phyloP scores from a whole-genome alignment of 192 early-diverging fungal genomes.

The Linnemannia zychae region DNA sequence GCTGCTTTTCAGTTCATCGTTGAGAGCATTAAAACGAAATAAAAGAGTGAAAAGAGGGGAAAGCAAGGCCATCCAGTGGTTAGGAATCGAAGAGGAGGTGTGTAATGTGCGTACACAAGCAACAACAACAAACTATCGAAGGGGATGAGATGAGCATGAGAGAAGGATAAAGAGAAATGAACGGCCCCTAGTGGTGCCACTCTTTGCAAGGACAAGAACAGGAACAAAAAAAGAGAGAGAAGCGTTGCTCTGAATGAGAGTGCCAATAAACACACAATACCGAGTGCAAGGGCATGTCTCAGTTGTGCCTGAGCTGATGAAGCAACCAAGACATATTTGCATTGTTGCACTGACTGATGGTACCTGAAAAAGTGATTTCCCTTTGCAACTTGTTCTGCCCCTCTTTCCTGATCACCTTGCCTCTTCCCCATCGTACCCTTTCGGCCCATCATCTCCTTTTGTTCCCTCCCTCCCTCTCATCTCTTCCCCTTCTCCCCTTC shows the following conservation, averaged over 20 bases:
- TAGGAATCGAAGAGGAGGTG: background rate
- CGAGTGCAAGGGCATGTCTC: slow-evolving; percentile 6
- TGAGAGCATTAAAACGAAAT: background rate
- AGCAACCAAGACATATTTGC: background rate
- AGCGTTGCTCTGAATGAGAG: background rate
- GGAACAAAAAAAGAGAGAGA: background rate
- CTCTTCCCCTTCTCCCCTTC: background rate
- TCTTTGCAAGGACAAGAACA: too few species aligned
- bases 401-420: background rate
- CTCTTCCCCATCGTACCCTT: background rate
- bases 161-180: background rate
- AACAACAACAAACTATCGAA: background rate
- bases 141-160: background rate
- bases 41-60: too few species aligned
- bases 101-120: background rate
- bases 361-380: background rate
- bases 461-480: background rate
- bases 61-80: background rate
- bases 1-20: background rate
- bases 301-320: background rate
- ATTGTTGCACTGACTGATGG: background rate
- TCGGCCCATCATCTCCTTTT: background rate
- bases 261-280: background rate
- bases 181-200: background rate
- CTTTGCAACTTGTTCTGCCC: background rate